Evolutionary conservation across 805 yeast species (phyloP), one percentile per base, ranked within the genome.

Genomic region (Tetrapisispora phaffii): DNA sequence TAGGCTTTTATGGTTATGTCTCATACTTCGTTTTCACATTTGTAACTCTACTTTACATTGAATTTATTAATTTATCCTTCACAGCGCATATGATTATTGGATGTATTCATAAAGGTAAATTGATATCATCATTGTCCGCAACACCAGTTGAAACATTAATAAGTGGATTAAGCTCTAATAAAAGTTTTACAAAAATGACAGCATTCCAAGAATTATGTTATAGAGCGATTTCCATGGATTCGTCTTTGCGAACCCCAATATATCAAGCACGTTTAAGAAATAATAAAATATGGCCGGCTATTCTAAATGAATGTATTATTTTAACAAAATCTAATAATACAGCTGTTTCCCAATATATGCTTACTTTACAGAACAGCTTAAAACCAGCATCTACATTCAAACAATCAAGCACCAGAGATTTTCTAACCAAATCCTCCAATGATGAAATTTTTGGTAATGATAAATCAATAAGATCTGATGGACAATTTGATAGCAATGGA

Each of bases 131-230:
- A 36, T 62, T 75, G n/a, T 73, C 77, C 28, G 72, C 83, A 13
- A 65, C 80, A 0, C 88, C 86, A 8, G 67, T 80, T 42, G 75
- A 73, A 43, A 80, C 88, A 1, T 64, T 84, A 34, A 60, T 83
- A 13, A 70, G 80, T 6, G 90, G 90, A 0, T 69, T 84, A 48
- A 72, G 73, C 40, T 79, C 80, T 32, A 58, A 63, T 23, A 72
- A 69, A 44, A 68, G 67, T 12, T 68, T 76, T 45, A 75, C 75
- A 1, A 73, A 80, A 47, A 57, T 80, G 47, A 78, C 87, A 1
- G 88, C 90, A 2, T 82, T 77, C 63, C 93, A 84, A 62, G 93
- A 84, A 56, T 66, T 83, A 43, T 82, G 86, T 0, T 80, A 74
- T 53, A 67, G 82, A 38, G 67, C 88, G 7, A 74, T 77, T 1